These are phyloP conservation scores for Paraphoma sp. DNA, from an alignment of 2,329 filamentous ascomycete species.

Conservation along the genomic window DNA sequence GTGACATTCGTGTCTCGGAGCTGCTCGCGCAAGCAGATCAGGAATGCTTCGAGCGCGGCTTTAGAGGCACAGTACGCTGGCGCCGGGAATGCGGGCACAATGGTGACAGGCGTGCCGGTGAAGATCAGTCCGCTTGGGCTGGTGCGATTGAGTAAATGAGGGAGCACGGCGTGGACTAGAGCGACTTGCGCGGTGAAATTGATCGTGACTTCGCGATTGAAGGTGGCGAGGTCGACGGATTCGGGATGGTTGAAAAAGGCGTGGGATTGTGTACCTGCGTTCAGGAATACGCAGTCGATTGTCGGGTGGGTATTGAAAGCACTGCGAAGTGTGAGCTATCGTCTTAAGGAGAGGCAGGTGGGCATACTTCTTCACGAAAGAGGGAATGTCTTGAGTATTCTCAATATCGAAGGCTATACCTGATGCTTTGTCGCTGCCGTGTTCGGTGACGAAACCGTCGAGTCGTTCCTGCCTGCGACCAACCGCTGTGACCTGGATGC, in stretches of 20 bases:
- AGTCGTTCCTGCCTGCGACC: constrained; percentile 62
- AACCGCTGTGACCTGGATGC: constrained; percentile 62
- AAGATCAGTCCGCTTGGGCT: constrained; percentile 32
- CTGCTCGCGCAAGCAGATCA: constrained; percentile 54
- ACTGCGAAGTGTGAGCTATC: constrained; percentile 11
- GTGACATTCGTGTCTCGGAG: constrained; percentile 45
- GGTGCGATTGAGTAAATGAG: constrained; percentile 48
- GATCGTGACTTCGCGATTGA: constrained; percentile 54
- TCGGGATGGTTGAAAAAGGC: constrained; percentile 57
- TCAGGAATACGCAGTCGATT: constrained; percentile 64
- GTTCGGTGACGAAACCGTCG: constrained; percentile 54
- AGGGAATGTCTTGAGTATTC: constrained; percentile 50
- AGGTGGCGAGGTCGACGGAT: constrained; percentile 49
- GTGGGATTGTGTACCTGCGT: constrained; percentile 61
- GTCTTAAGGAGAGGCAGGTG: constrained; percentile 5
- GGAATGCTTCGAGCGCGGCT: constrained; percentile 59
- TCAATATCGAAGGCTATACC: constrained; percentile 57
- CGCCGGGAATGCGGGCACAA: constrained; percentile 56
- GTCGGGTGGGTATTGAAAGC: constrained; percentile 53
- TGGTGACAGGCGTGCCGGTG: constrained; percentile 53
- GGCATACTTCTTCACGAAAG: constrained; percentile 50
- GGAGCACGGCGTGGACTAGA: constrained; percentile 56
- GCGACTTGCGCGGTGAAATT: constrained; percentile 58
- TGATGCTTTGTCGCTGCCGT: constrained; percentile 52
- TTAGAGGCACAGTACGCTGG: constrained; percentile 63